These are phyloP conservation scores for Leccinum pachyderme DNA, from an alignment of 1,284 basidiomycete species.

Conservation along the genomic window DNA sequence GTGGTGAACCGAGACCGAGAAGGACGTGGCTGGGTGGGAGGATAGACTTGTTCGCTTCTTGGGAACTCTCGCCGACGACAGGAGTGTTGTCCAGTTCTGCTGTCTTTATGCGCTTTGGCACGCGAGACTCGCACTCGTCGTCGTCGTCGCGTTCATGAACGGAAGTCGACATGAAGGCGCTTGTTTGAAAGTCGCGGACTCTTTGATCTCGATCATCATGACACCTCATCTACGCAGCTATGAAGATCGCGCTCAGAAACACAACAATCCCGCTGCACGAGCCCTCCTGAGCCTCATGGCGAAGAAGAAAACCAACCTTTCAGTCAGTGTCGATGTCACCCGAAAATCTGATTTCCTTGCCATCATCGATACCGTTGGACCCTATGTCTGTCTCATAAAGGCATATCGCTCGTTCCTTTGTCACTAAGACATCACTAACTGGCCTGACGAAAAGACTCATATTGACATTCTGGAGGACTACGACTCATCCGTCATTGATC, in stretches of 20 bases:
- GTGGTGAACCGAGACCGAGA: conserved; percentile 55
- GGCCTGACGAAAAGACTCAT: conserved; percentile 72
- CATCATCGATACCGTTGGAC: conserved; percentile 87
- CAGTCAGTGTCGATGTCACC: conserved; percentile 95
- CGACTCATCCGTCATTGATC: conserved; percentile 68
- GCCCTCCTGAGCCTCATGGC: conserved; percentile 82
- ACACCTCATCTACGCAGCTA: conserved; percentile 55
- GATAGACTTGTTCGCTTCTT: conserved; percentile 32
- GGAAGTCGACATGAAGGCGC: conserved; percentile 29
- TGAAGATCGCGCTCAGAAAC: conserved; percentile 57
- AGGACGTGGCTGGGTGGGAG: conserved; percentile 73
- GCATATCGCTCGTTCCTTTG: conserved; percentile 39
- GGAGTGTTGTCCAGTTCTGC: conserved; percentile 31
- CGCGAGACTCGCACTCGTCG: conserved; percentile 43
- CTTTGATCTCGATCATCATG: conserved; percentile 30
- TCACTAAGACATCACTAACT: conserved; percentile 26
- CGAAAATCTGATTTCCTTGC: conserved; percentile 77
- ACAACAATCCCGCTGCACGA: conserved; percentile 74
- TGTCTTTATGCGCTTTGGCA: conserved; percentile 56
- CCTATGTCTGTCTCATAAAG: conserved; percentile 93
- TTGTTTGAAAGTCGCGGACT: background rate
- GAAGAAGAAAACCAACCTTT: conserved; percentile 89
- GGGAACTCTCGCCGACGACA: conserved; percentile 5
- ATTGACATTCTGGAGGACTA: conserved; percentile 97
- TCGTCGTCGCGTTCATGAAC: conserved; percentile 49